These are phyloP conservation scores for Berberis vulgaris DNA, from an alignment of 164 flowering plant genomes.

Conservation along the genomic window DNA sequence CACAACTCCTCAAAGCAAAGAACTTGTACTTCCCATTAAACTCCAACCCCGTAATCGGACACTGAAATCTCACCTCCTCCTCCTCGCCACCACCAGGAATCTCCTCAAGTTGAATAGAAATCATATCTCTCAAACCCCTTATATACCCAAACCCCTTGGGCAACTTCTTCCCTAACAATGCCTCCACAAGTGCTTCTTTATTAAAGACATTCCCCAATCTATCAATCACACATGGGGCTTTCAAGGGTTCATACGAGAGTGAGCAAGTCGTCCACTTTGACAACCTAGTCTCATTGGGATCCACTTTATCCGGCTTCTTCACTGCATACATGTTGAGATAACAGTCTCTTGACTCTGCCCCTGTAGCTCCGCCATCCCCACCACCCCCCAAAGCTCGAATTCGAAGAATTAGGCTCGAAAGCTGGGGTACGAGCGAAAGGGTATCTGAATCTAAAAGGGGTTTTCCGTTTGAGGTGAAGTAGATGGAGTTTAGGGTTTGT, in stretches of 20 bases:
- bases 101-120: slow-evolving; percentile 36
- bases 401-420: slow-evolving; percentile 40
- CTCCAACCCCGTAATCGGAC: slow-evolving; percentile 77
- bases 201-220: slow-evolving; percentile 74
- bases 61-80: slow-evolving; percentile 49
- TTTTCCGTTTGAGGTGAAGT: slow-evolving; percentile 50
- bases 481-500: slow-evolving; percentile 30
- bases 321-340: slow-evolving; percentile 91
- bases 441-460: slow-evolving; percentile 32
- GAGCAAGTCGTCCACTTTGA: slow-evolving; percentile 76
- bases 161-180: slow-evolving; percentile 58
- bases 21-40: slow-evolving; percentile 88
- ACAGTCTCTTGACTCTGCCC: slow-evolving; percentile 96
- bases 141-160: slow-evolving; percentile 67
- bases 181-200: slow-evolving; percentile 77
- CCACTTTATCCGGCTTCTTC: slow-evolving; percentile 89
- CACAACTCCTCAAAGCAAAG: slow-evolving; percentile 59
- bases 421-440: slow-evolving; percentile 22
- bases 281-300: slow-evolving; percentile 77
- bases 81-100: slow-evolving; percentile 33
- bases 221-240: slow-evolving; percentile 73
- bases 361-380: slow-evolving; percentile 93
- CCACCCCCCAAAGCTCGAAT: slow-evolving; percentile 63
- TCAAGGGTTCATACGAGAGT: slow-evolving; percentile 67
- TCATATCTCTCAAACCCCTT: slow-evolving; percentile 87